phyloP scores from a whole-genome alignment of 495 filamentous ascomycete genomes.

The Podospora pseudopauciseta region DNA sequence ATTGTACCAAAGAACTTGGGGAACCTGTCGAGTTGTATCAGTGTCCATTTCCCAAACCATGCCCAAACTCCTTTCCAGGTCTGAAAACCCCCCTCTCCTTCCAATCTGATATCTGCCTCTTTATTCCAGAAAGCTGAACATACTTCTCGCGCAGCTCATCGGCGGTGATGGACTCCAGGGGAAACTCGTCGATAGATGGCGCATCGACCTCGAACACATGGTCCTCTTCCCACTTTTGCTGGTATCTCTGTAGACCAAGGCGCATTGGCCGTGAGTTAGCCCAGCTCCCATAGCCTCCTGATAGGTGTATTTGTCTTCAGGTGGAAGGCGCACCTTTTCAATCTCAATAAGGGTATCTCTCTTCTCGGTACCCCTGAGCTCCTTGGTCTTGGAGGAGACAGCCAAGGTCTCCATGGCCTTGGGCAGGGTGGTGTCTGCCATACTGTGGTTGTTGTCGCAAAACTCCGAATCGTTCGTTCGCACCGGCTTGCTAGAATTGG shows the following conservation, averaged over 20 bases:
- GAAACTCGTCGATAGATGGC: slow-evolving; percentile 69
- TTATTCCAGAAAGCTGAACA: slow-evolving; percentile 8
- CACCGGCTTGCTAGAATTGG: not conserved
- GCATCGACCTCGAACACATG: slow-evolving; percentile 81
- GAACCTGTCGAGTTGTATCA: slow-evolving; percentile 20
- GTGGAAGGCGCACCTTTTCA: slow-evolving; percentile 55
- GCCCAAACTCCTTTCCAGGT: not conserved
- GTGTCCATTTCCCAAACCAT: not conserved
- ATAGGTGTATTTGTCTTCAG: not conserved
- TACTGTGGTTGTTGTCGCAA: slow-evolving; percentile 13
- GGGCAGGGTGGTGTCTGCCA: slow-evolving; percentile 37
- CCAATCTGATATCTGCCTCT: not conserved
- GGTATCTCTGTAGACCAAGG: slow-evolving; percentile 59
- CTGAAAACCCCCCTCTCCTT: not conserved
- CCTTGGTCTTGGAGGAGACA: slow-evolving; percentile 49
- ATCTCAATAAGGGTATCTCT: slow-evolving; percentile 79
- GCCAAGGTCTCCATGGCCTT: slow-evolving; percentile 36
- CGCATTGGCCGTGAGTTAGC: not conserved
- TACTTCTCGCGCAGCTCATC: slow-evolving; percentile 71
- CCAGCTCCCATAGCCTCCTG: not conserved
- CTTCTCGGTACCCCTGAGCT: slow-evolving; percentile 73
- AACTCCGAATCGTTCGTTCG: not conserved
- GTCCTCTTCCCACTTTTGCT: slow-evolving; percentile 75
- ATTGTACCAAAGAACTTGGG: slow-evolving; percentile 94
- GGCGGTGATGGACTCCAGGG: slow-evolving; percentile 63